Base-by-base conservation (phyloP, 495 filamentous ascomycete species). In the Niebla homalea region DNA sequence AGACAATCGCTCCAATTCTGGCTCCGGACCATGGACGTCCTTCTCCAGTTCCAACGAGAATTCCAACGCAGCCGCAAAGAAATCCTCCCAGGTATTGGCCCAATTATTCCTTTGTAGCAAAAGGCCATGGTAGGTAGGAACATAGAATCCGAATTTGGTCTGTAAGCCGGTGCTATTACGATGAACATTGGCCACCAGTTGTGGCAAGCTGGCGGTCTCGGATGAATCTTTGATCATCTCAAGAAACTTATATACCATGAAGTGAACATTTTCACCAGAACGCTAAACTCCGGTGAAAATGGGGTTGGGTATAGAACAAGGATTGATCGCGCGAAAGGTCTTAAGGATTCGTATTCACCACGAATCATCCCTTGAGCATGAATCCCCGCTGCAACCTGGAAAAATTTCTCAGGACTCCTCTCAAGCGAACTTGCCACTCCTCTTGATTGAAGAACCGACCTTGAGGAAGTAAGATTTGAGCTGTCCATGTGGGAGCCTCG, bases 101-200 rank as follows among this genome's bases (percentile, higher is more conserved):
- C 65, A 67, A 0, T 40, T 51, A 5, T 60, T 61, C 5, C 52
- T 36, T 40, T 67, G 60, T 2, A 56, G 60, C 0, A 65, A 53
- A 7, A 61, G 59, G 14, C 63, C 64, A 2, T 67, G 62, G 42
- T 55, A 67, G 1, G 70, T 74, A 0, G 62, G 48, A 3, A 67
- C 41, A 36, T 65, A 62, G 49, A 74, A 74, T 0, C 73, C 71
- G 45, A 71, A 76, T 53, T 66, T 68, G 1, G 66, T 67, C 7
- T 55, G 66, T 2, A 69, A 69, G 5, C 67, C 67, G n/a, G 38
- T 19, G 21, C 57, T 61, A 14, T 51, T 58, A 40, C 51, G 39
- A 49, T 73, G 70, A 1, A 73, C 49, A 0, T 51, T 22, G 3
- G 66, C 59, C 0, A 75, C 52, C 5, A 57, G 59, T 3, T 52